Conservation (phyloP, 306 rosid species). For the Quercus rubra region DNA sequence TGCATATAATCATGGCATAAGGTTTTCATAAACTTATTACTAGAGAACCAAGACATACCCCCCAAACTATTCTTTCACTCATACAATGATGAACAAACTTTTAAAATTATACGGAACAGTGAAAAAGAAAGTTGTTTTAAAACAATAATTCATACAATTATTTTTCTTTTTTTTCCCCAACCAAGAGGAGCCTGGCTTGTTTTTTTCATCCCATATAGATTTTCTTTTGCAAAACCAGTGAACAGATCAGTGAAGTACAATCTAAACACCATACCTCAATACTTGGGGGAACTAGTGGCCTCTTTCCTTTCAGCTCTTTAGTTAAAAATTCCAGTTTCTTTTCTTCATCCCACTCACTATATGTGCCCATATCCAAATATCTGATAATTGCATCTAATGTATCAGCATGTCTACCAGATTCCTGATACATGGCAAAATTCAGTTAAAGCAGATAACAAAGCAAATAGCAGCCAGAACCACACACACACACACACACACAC, state of each 20-base stretch:
- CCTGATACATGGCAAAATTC: slow-evolving; percentile 47
- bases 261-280: slow-evolving; percentile 54
- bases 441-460: background rate
- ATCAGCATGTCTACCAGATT: slow-evolving; percentile 92
- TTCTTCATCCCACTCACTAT: slow-evolving; percentile 96
- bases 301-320: slow-evolving; percentile 86
- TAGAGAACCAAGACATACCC: too few relatives aligned
- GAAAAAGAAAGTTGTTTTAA: background rate
- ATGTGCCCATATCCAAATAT: slow-evolving; percentile 80
- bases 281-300: slow-evolving; percentile 79
- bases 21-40: too few relatives aligned
- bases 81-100: too few relatives aligned
- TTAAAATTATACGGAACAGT: background rate
- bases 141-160: background rate
- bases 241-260: background rate
- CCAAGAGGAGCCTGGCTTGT: background rate
- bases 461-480: slow-evolving; percentile 12
- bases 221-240: background rate
- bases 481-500: slow-evolving; percentile 4
- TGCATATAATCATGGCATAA: too few relatives aligned
- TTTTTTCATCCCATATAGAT: background rate
- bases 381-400: slow-evolving; percentile 76
- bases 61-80: too few relatives aligned
- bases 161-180: background rate
- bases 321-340: slow-evolving; percentile 78